Evolutionary conservation across 139 green algal genomes (phyloP), one percentile per base, ranked within the genome.

Genomic region (Chlamydomonas urium): DNA sequence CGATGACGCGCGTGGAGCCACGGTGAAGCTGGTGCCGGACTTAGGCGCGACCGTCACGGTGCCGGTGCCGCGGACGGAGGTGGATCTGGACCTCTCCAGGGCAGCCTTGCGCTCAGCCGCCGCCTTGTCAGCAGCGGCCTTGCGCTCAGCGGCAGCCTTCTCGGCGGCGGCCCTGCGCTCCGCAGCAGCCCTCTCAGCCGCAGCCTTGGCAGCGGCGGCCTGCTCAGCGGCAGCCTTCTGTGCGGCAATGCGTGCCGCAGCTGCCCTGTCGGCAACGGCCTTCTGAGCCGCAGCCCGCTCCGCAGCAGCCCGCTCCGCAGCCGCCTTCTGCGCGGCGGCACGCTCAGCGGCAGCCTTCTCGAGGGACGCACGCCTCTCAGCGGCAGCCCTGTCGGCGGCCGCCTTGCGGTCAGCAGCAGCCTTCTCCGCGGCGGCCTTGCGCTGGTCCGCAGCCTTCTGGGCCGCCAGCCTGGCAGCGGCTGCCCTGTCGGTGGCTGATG

Each of bases 371-470:
- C 14, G 10, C 14, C 42, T 10, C 42, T 53, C 14, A 10, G 42
- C 42, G 42, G 42, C 42, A 10, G 17, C 19, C 56, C 8, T 17
- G 19, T 31, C 56, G n/a, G n/a, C 56, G 10, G 56, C 56, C 10
- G 56, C 56, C 65, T 72, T 57, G 37, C 26, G 35, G 31, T 72
- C 36, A 26, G 36, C 37, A 31, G 65, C 65, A 4, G 35, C 36
- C 65, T 72, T 0, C 65, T 69, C 56, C 19, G 14, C 21, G 6
- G n/a, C 26, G 24, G n/a, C n/a, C 56, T 31, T 65, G 56, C 42
- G 42, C n/a, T 58, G 66, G 28, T 68, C 62, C 6, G 62, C 48
- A 0, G 36, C 75, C 74, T 72, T 75, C 21, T 62, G 28, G 4
- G 21, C 45, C 66, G 38, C 42, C n/a, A n/a, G n/a, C n/a, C n/a